phyloP scores from a whole-genome alignment of 768 basidiomycete genomes.

The Russula sp. region DNA sequence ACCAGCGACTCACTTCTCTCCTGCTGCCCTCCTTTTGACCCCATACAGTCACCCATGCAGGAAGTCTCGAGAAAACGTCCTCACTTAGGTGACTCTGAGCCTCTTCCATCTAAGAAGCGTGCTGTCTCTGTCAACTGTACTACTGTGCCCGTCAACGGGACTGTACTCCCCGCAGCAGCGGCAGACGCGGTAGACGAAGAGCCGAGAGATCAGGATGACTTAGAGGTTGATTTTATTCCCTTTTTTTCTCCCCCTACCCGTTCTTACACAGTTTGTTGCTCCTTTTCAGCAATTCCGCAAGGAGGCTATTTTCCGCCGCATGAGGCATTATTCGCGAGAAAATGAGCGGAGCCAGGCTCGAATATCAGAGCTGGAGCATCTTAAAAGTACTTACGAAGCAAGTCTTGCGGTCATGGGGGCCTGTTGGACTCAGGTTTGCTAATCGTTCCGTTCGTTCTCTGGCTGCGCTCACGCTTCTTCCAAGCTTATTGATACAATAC shows the following conservation, averaged over 20 bases:
- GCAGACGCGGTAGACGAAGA: conserved; percentile 31
- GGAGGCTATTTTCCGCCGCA: conserved; percentile 79
- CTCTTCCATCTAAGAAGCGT: conserved; percentile 34
- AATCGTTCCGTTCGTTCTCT: conserved; percentile 7
- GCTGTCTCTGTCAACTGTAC: conserved; percentile 32
- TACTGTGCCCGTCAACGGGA: conserved; percentile 32
- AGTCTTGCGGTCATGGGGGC: conserved; percentile 71
- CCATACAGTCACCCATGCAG: conserved; percentile 19
- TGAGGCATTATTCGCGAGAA: conserved; percentile 80
- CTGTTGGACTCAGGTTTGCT: conserved; percentile 72
- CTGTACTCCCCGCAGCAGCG: conserved; percentile 23
- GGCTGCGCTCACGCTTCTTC: conserved; percentile 7
- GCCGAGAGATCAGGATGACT: conserved; percentile 42
- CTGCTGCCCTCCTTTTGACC: background rate
- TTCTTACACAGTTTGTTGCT: conserved; percentile 7
- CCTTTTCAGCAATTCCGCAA: conserved; percentile 69
- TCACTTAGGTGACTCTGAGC: conserved; percentile 28
- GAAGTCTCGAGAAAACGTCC: conserved; percentile 31
- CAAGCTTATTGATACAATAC: conserved; percentile 67
- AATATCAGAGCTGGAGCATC: conserved; percentile 62
- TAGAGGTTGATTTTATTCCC: conserved; percentile 53
- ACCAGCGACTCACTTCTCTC: background rate
- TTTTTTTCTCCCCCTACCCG: conserved; percentile 17
- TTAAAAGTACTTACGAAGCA: conserved; percentile 64
- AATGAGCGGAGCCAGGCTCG: conserved; percentile 59